Base-by-base conservation (phyloP, 345 rosid species). In the Laguncularia racemosa region DNA sequence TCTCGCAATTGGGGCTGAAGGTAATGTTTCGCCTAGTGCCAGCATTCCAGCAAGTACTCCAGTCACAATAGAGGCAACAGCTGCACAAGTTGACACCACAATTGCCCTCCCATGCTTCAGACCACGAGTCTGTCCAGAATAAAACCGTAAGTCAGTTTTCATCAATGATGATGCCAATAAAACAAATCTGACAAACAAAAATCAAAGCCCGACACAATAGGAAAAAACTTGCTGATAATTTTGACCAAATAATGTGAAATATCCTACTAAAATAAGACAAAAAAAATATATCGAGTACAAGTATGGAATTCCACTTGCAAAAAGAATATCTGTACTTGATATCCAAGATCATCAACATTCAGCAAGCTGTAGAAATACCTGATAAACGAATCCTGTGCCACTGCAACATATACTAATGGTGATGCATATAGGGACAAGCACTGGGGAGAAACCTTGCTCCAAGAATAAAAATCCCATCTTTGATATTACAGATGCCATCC, bases 41-140 rank as follows among this genome's bases (percentile, higher is more conserved):
- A 89, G 81, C 93, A 89, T 89, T 64, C 98, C 98, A 7, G 98
- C 97, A 61, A 93, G 81, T 52, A 93, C 97, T 57, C 99, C 96
- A 44, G 96, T 89, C 58, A 93, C 79, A 23, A 93, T 89, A 50
- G 99, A 93, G 56, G 97, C 95, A 60, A 93, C 92, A 16, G 97
- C 96, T 54, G 97, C 97, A 67, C 99, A 93, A 12, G 97, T 93
- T 48, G 95, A 93, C 13, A 89, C 82, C 46, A 93, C 86, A 11
- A 93, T 87, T 57, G 97, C 99, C 65, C 99, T 85, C 43, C 99
- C 99, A 49, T 93, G 95, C 73, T 93, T 93, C 20, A 93, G 74
- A 64, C 97, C 99, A 15, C 77, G 85, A 43, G 99, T 93, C 99
- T 93, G 82, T 23, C 56, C 56, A 61, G 64, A 68, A 49, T 53